Evolutionary conservation across 345 rosid species (phyloP), one percentile per base, ranked within the genome.

Genomic region (Eucalyptus dawsonii): DNA sequence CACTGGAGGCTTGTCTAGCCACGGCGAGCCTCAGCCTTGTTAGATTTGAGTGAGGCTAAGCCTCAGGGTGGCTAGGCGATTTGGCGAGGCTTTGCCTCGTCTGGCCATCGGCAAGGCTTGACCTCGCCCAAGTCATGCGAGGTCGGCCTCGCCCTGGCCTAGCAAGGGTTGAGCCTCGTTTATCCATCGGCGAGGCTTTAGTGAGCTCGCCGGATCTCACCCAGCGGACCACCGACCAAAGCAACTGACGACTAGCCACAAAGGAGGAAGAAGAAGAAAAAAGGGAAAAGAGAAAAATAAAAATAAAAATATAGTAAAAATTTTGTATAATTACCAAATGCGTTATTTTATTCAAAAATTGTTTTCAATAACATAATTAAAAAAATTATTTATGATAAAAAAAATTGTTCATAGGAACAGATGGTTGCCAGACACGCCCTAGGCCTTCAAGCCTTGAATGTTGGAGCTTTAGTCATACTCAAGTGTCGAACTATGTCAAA

Each of bases 161-260:
- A 0, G 11, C 58, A 9, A 53, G 25, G 11, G 58, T 53, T 2
- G 1, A 53, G 58, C 58, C 58, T 53, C 4, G 0, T 11, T 21
- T 53, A 0, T 25, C 25, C 58, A 53, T 21, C 0, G 0, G 5
- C 1, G 0, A 53, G 58, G 25, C 25, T 53, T 53, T 0, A 17
- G 11, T 53, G 25, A 53, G 58, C 25, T 53, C 5, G 11, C 1
- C 0, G 0, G 10, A 19, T 1, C 58, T 53, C 11, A 53, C 5
- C 58, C 0, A 53, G 11, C 1, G 2, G 0, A 9, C 8, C 1
- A 0, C 24, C 2, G 0, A 0, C 24, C 2, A 19, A 0, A 53
- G 2, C 2, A 53, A 0, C 4, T 0, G 0, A 2, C 24, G 1
- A 53, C 25, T 19, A 53, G 58, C 25, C 58, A 53, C 58, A 53